Percentiles rank a stretch among this genome's conserved stretches.
Evolutionary conservation across 345 rosid genomes (phyloP).

Genomic region (Gossypium thurberi): DNA sequence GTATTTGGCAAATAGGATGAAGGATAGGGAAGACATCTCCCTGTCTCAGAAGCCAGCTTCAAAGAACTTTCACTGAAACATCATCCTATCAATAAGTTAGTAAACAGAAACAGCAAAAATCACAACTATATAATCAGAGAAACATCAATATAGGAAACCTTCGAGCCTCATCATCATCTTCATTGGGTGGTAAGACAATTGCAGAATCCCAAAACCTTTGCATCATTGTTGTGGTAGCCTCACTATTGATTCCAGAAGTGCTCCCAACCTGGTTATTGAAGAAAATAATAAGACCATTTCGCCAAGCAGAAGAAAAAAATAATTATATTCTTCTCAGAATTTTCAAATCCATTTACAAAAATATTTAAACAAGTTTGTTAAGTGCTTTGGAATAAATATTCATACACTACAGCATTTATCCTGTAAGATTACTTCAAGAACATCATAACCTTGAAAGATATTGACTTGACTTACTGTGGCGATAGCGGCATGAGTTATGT

Average conservation of each 20-base stretch:
- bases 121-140: slow-evolving; percentile 7
- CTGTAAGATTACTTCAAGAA: slow-evolving; percentile 10
- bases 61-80: slow-evolving; percentile 75
- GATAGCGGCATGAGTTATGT: slow-evolving; percentile 91
- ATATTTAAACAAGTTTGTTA: background rate
- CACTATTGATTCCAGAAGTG: slow-evolving; percentile 63
- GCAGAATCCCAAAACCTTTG: slow-evolving; percentile 99
- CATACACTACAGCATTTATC: background rate
- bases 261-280: slow-evolving; percentile 59
- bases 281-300: background rate
- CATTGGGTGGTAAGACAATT: slow-evolving; percentile 66
- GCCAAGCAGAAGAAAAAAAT: background rate
- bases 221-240: slow-evolving; percentile 81
- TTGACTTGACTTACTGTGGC: slow-evolving; percentile 63
- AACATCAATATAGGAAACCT: slow-evolving; percentile 42
- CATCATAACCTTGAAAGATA: slow-evolving; percentile 10
- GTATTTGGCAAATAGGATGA: slow-evolving; percentile 31
- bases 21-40: slow-evolving; percentile 46
- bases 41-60: slow-evolving; percentile 72
- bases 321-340: background rate
- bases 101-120: slow-evolving; percentile 5
- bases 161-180: slow-evolving; percentile 74
- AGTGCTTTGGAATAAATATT: background rate
- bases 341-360: background rate
- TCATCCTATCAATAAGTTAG: slow-evolving; percentile 16